Percentiles rank a stretch among this genome's conserved stretches.
Evolutionary conservation across 2,329 filamentous ascomycete genomes (phyloP).

Genomic region (Trichophyton schoenleinii): DNA sequence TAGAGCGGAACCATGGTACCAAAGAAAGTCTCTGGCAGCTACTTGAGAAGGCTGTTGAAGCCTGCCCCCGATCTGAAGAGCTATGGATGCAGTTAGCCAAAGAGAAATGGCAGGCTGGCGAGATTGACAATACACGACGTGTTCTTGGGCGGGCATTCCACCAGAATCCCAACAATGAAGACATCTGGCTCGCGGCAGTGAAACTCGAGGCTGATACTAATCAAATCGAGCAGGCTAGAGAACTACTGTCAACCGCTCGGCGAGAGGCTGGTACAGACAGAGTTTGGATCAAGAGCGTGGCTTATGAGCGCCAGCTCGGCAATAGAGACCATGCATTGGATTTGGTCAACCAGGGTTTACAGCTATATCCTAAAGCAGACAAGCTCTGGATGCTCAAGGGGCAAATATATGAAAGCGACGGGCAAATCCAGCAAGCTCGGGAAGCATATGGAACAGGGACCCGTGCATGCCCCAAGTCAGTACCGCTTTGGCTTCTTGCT

Average conservation of each 20-base stretch:
- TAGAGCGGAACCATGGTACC: conserved; percentile 79
- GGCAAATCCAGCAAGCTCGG: conserved; percentile 68
- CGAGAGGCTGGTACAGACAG: conserved; percentile 86
- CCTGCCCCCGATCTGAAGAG: conserved; percentile 79
- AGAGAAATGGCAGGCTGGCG: conserved; percentile 82
- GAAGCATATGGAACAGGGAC: conserved; percentile 84
- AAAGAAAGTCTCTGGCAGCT: conserved; percentile 73
- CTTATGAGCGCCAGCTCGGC: conserved; percentile 76
- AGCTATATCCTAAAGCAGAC: conserved; percentile 69
- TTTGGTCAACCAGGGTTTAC: conserved; percentile 72
- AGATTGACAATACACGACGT: conserved; percentile 72
- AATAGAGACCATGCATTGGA: conserved; percentile 71
- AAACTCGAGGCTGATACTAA: conserved; percentile 88
- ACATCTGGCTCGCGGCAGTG: conserved; percentile 93
- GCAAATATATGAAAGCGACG: conserved; percentile 81
- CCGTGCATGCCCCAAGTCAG: conserved; percentile 69
- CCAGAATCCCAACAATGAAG: conserved; percentile 91
- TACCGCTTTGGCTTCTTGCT: conserved; percentile 81
- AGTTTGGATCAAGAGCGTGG: conserved; percentile 92
- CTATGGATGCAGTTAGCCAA: conserved; percentile 94
- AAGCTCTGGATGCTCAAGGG: conserved; percentile 99
- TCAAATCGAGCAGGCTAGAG: conserved; percentile 67
- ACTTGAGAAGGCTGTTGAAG: conserved; percentile 85
- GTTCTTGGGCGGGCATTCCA: conserved; percentile 85
- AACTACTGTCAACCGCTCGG: conserved; percentile 69